These are phyloP conservation scores for Rhododendron kiyosumense DNA, from an alignment of 148 eudicot species.

Conservation along the genomic window DNA sequence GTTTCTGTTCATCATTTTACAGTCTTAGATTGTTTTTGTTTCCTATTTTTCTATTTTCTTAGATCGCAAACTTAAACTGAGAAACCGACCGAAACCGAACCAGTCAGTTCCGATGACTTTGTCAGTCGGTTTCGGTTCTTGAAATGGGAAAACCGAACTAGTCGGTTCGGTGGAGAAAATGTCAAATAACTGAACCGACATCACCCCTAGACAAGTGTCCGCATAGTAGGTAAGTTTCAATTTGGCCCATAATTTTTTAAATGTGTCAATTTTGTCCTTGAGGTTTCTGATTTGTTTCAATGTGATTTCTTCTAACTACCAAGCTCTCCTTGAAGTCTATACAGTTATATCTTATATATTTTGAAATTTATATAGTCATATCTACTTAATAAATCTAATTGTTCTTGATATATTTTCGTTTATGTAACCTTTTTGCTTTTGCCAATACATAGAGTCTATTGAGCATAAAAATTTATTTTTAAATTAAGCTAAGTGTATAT, in stretches of 20 bases:
- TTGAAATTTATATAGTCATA: neutral
- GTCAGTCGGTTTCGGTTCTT: too few relatives aligned
- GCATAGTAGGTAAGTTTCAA: too few relatives aligned
- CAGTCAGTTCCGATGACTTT: neutral
- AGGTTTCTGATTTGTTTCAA: neutral
- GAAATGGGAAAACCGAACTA: too few relatives aligned
- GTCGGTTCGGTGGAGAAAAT: neutral
- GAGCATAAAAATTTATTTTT: too few relatives aligned
- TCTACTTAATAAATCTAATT: neutral
- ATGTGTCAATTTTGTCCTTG: neutral
- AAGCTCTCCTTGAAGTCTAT: neutral
- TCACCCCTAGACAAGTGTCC: neutral
- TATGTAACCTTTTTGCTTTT: too few relatives aligned
- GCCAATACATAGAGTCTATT: too few relatives aligned
- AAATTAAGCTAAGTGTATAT: too few relatives aligned
- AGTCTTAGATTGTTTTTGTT: too few relatives aligned
- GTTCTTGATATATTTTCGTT: too few relatives aligned
- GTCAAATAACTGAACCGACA: neutral
- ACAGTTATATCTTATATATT: neutral
- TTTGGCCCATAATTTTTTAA: too few relatives aligned
- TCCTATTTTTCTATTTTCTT: neutral
- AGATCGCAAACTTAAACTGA: neutral
- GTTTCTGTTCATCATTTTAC: too few relatives aligned
- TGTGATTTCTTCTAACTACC: neutral
- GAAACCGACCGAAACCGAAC: neutral